These are phyloP conservation scores for Jimgerdemannia lactiflua DNA, from an alignment of 192 early-diverging fungal genomes.

Conservation along the genomic window DNA sequence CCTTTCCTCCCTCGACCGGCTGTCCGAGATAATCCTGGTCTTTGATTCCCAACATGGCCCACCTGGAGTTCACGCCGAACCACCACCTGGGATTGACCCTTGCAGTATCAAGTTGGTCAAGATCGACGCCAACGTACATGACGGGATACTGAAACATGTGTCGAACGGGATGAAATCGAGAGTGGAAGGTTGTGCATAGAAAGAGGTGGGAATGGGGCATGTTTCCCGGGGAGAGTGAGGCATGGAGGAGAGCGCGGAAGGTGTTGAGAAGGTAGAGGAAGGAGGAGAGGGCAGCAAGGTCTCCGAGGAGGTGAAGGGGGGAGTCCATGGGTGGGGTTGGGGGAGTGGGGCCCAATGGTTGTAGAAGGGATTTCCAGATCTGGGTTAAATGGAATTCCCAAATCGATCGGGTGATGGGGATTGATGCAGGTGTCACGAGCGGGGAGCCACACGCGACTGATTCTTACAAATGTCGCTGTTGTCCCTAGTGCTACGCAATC, in stretches of 20 bases:
- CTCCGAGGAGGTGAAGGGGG: slow-evolving; percentile 4
- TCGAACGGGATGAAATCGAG: slow-evolving; percentile 34
- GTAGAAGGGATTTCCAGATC: too few relatives aligned
- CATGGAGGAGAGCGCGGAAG: not conserved
- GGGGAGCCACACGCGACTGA: too few relatives aligned
- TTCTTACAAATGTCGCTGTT: too few relatives aligned
- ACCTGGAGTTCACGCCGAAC: slow-evolving; percentile 9
- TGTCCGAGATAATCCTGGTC: slow-evolving; percentile 18
- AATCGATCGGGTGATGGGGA: too few relatives aligned
- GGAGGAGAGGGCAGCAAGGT: slow-evolving; percentile 4
- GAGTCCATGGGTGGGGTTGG: not conserved
- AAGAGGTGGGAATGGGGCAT: not conserved
- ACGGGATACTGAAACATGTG: slow-evolving; percentile 53
- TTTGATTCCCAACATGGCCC: slow-evolving; percentile 7
- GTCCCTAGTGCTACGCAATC: too few relatives aligned
- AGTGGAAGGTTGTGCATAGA: slow-evolving; percentile 36
- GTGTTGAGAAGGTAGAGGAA: slow-evolving; percentile 1
- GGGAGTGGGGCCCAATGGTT: too few relatives aligned
- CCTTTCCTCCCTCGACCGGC: not conserved
- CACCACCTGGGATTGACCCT: not conserved
- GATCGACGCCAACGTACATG: slow-evolving; percentile 39
- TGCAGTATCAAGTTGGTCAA: slow-evolving; percentile 13
- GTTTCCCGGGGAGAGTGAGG: not conserved
- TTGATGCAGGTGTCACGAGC: too few relatives aligned
- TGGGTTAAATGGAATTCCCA: too few relatives aligned